Conservation (phyloP, 2,329 filamentous ascomycete species). For the Botrytis byssoidea region DNA sequence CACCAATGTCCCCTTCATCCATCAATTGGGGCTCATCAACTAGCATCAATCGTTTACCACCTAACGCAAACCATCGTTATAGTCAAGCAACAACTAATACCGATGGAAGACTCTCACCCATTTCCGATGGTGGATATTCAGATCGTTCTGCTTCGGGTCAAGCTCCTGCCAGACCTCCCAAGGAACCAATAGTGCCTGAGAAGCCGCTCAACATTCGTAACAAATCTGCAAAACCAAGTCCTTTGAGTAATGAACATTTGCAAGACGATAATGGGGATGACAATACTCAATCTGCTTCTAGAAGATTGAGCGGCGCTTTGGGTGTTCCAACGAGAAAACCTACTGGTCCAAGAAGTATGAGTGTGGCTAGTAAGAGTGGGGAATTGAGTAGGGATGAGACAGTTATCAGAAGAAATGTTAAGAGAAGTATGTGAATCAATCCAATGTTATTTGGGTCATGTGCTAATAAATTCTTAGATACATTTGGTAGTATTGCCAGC, state of each 20-base stretch:
- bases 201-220: conserved; percentile 50
- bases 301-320: conserved; percentile 31
- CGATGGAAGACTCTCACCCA: conserved; percentile 33
- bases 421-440: conserved; percentile 51
- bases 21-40: conserved; percentile 63
- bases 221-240: conserved; percentile 54
- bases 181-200: conserved; percentile 53
- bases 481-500: conserved; percentile 52
- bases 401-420: conserved; percentile 40
- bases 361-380: conserved; percentile 31
- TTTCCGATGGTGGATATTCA: conserved; percentile 38
- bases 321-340: conserved; percentile 38
- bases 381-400: conserved; percentile 36
- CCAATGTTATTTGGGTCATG: conserved; percentile 25
- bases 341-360: conserved; percentile 40
- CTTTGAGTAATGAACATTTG: conserved; percentile 54
- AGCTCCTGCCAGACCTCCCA: conserved; percentile 58
- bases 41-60: conserved; percentile 53
- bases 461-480: conserved; percentile 43
- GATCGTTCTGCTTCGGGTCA: conserved; percentile 39
- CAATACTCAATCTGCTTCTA: conserved; percentile 31
- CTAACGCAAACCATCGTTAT: conserved; percentile 53
- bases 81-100: conserved; percentile 37
- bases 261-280: conserved; percentile 21
- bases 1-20: conserved; percentile 57